Evolutionary conservation across 345 rosid genomes (phyloP).

Genomic region (Bruguiera gymnorhiza): DNA sequence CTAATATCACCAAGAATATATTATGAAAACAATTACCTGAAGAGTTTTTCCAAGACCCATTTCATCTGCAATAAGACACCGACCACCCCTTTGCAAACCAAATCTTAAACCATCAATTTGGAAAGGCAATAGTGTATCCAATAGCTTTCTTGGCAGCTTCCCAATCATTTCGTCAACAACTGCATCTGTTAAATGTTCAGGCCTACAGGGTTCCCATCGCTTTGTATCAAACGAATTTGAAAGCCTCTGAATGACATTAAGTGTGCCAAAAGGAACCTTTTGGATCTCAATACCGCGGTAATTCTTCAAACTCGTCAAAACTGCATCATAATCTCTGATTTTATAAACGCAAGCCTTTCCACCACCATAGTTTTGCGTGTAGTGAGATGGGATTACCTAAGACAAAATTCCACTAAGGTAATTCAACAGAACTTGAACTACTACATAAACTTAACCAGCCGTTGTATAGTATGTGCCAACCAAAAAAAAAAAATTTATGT

Average conservation of each 20-base stretch:
- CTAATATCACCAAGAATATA: neutral
- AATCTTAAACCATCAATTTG: constrained; percentile 82
- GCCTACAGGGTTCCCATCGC: constrained; percentile 72
- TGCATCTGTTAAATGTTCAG: constrained; percentile 68
- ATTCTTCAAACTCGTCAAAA: constrained; percentile 58
- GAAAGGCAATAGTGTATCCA: constrained; percentile 70
- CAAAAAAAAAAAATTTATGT: neutral
- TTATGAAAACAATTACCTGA: constrained; percentile 46
- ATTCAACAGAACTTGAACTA: neutral
- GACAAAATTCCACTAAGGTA: constrained; percentile 6
- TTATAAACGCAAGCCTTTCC: constrained; percentile 79
- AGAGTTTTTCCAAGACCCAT: constrained; percentile 98
- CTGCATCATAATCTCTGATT: constrained; percentile 58
- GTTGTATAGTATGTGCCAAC: neutral
- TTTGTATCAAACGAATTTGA: constrained; percentile 48
- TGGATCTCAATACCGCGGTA: constrained; percentile 51
- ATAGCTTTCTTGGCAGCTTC: constrained; percentile 57
- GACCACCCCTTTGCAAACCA: constrained; percentile 82
- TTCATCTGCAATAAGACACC: constrained; percentile 95
- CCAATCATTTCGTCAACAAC: constrained; percentile 54
- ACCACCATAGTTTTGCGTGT: constrained; percentile 70
- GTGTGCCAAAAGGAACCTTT: constrained; percentile 75
- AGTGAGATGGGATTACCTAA: constrained; percentile 67
- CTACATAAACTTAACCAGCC: too few species aligned
- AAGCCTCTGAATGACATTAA: constrained; percentile 66